These are phyloP conservation scores for Cutaneotrichosporon sp. DNA, from an alignment of 1,284 basidiomycete species.

Conservation along the genomic window DNA sequence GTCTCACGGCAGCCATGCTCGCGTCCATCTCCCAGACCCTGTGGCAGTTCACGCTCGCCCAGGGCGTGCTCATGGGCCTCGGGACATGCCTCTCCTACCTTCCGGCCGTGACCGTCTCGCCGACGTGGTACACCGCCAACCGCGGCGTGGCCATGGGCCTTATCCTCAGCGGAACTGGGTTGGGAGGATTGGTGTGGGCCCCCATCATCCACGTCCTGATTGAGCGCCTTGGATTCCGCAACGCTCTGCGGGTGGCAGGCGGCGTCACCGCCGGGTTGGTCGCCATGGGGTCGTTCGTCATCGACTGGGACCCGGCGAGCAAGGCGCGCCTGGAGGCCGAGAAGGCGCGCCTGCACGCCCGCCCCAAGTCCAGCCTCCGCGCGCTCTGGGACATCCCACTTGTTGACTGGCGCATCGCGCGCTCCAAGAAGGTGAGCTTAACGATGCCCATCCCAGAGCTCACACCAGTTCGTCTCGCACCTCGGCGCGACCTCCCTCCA, in stretches of 20 bases:
- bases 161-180: conserved; percentile 37
- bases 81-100: conserved; percentile 38
- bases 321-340: conserved; percentile 26
- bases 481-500: conserved; percentile 28
- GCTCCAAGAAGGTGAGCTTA: too few relatives aligned
- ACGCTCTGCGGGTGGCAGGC: conserved; percentile 31
- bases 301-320: conserved; percentile 36
- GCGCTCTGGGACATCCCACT: conserved; percentile 27
- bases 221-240: conserved; percentile 28
- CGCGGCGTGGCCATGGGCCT: conserved; percentile 41
- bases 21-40: conserved; percentile 28
- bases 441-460: too few relatives aligned
- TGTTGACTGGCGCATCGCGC: conserved; percentile 35
- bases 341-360: background rate
- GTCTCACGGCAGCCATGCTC: conserved; percentile 22
- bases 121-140: conserved; percentile 32
- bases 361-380: background rate
- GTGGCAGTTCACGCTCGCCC: conserved; percentile 40
- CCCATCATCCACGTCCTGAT: conserved; percentile 32
- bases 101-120: conserved; percentile 35
- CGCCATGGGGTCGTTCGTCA: conserved; percentile 14
- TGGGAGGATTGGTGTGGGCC: conserved; percentile 38
- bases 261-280: conserved; percentile 23
- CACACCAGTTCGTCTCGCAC: conserved; percentile 33
- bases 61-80: conserved; percentile 35